Base-by-base conservation (phyloP, 1,284 basidiomycete genomes). In the Exsudoporus floridanus region DNA sequence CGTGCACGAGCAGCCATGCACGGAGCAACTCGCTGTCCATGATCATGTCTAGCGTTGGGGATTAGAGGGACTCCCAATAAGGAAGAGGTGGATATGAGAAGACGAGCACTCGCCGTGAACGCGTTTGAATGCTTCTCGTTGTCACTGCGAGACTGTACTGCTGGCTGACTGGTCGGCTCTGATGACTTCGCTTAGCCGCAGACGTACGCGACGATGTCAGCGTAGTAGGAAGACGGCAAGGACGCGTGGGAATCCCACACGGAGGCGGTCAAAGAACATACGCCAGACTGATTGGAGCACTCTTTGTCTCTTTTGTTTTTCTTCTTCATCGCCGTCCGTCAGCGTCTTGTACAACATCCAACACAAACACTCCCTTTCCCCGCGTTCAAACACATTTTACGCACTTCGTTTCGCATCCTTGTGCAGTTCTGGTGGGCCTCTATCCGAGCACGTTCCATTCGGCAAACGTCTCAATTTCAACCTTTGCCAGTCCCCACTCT, bases 1-100 rank as follows among this genome's bases (percentile, higher is more conserved):
- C 91, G 59, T 84, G 81, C 7, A 94, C 80, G 52, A 94, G 79
- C 54, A 86, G 82, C 85, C 88, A 92, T 55, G 90, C 79, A 27
- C 86, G 79, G 40, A 84, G 65, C 53, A 92, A 74, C 68, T 94
- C 91, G 57, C 75, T 79, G 60, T 94, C 90, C 76, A 86, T 79
- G 65, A 60, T 66, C 63, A 67, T 70, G 52, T 18, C 37, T 23
- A 4, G 35, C 10, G 49, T 25, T 10, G 8, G 28, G 21, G 10
- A 44, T 27, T 8, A 18, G 44, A 25, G 44, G 6, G 25, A 13
- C 43, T 16, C 55, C 34, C 34, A 34, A 54, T 56, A 41, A 52
- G 54, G 52, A 55, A 50, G 34, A 50, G 14, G 33, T 16, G 27
- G 13, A 28, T 25, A 7, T 21, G 28, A 39, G 33, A 41, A 36